Evolutionary conservation across 1,139 yeast species (phyloP), one percentile per base, ranked within the genome.

Genomic region (Geotrichum siamense): DNA sequence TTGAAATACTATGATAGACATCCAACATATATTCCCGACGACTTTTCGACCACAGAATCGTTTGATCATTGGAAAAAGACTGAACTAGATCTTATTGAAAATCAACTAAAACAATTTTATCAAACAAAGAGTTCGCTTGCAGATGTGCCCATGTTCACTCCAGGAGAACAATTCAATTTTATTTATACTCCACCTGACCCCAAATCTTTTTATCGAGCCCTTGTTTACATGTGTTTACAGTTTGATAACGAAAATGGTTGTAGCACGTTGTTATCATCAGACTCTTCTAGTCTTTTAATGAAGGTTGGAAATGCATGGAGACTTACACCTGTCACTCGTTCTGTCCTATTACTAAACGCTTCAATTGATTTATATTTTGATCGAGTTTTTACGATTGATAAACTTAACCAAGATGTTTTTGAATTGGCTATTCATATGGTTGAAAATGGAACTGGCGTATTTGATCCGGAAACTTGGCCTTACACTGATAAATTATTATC

Each of bases 311-410:
- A 66, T 39, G 66, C 76, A 39, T 83, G 94, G 94, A 65, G 83
- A 49, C 60, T 82, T 4, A 75, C 74, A 47, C 60, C 61, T 6
- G 67, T 78, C 0, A 69, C 87, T 0, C 63, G 74, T 46, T 75
- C 79, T 0, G 69, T 74, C 0, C 57, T 78, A 2, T 53, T 78
- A 3, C 74, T 73, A 43, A 71, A 79, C 3, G 82, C 62, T 3
- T 57, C 59, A 1, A 55, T 52, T 26, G 59, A 55, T 12, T 51
- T 57, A 45, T 61, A 55, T 37, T 73, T 78, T 62, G 84, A 81
- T 65, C 87, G 85, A 61, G 71, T 75, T 66, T 82, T 83, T 74
- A 86, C 80, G 65, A 65, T 84, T 67, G 89, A 81, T 68, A 48
- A 53, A 16, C 35, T 57, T 30, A 44, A 52, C 16, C 38, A 48